Conservation (phyloP, 1,284 basidiomycete genomes). For the Sporisorium graminicola region DNA sequence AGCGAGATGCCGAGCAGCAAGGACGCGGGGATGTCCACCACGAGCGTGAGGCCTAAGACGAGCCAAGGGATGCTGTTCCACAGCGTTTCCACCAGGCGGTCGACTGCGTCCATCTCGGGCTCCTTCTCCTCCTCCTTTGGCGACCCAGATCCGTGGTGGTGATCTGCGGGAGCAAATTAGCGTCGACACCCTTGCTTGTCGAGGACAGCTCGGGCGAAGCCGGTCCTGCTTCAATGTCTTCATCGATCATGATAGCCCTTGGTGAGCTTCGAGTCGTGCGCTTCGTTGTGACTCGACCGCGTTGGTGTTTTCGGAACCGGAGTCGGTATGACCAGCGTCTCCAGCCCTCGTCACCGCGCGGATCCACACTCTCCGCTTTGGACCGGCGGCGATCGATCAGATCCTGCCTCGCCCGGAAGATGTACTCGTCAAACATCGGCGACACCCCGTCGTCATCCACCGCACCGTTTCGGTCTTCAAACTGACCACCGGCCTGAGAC, state of each 20-base stretch:
- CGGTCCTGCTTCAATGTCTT: constrained; percentile 8
- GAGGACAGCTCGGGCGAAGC: background rate
- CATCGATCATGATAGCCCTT: too few relatives aligned
- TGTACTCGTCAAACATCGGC: constrained; percentile 37
- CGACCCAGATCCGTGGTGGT: background rate
- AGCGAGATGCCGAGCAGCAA: constrained; percentile 54
- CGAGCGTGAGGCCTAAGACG: constrained; percentile 53
- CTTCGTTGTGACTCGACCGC: background rate
- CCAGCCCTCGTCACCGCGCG: constrained; percentile 6
- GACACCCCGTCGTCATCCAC: background rate
- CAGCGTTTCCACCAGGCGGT: constrained; percentile 47
- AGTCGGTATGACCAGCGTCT: constrained; percentile 32
- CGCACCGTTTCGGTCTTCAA: too few relatives aligned
- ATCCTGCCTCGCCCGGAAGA: constrained; percentile 18
- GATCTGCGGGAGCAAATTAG: too few relatives aligned
- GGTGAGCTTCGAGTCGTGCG: background rate
- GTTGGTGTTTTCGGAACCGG: constrained; percentile 17
- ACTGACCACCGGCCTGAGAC: background rate
- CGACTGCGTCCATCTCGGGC: constrained; percentile 51
- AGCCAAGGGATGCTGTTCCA: constrained; percentile 41
- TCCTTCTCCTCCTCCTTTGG: background rate
- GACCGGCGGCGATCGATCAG: constrained; percentile 5
- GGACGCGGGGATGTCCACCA: too few relatives aligned
- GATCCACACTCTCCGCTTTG: background rate
- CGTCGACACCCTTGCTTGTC: too few relatives aligned